These are phyloP conservation scores for Alternaria arborescens DNA, from an alignment of 2,329 filamentous ascomycete genomes.

Conservation along the genomic window DNA sequence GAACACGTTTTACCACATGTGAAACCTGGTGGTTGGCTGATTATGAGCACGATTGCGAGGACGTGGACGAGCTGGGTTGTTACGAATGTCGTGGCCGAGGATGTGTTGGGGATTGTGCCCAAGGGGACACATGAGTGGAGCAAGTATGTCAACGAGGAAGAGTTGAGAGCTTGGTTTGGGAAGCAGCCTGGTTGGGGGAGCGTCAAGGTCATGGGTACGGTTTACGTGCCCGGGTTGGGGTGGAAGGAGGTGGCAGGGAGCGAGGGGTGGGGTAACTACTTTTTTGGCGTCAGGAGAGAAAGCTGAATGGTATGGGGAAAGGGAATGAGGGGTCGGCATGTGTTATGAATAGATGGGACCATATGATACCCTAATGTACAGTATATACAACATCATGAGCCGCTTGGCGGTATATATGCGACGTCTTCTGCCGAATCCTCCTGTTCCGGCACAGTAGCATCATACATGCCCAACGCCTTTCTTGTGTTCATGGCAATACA, in stretches of 20 bases:
- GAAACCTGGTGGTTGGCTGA: conserved; percentile 89
- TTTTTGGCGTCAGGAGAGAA: conserved; percentile 79
- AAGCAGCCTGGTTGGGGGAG: conserved; percentile 54
- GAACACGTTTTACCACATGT: conserved; percentile 76
- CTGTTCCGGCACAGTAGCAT: neutral
- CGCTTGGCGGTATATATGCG: neutral
- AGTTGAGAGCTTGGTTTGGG: conserved; percentile 66
- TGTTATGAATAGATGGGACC: neutral
- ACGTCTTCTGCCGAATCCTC: neutral
- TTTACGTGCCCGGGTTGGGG: conserved; percentile 89
- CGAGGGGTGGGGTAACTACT: conserved; percentile 93
- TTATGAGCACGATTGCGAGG: conserved; percentile 90
- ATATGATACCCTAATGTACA: conserved; percentile 22
- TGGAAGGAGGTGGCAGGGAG: conserved; percentile 85
- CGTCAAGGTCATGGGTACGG: conserved; percentile 75
- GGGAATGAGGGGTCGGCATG: neutral
- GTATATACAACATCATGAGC: conserved; percentile 7
- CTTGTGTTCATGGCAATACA: neutral
- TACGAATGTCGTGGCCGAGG: conserved; percentile 91
- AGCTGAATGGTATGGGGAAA: neutral
- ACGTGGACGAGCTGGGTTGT: conserved; percentile 90
- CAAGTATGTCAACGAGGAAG: conserved; percentile 90
- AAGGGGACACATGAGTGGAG: conserved; percentile 94
- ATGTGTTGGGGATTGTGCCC: conserved; percentile 85
- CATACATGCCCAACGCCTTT: neutral